Conservation (phyloP, 139 green algal species). For the Auxenochlorella pyrenoidosa region DNA sequence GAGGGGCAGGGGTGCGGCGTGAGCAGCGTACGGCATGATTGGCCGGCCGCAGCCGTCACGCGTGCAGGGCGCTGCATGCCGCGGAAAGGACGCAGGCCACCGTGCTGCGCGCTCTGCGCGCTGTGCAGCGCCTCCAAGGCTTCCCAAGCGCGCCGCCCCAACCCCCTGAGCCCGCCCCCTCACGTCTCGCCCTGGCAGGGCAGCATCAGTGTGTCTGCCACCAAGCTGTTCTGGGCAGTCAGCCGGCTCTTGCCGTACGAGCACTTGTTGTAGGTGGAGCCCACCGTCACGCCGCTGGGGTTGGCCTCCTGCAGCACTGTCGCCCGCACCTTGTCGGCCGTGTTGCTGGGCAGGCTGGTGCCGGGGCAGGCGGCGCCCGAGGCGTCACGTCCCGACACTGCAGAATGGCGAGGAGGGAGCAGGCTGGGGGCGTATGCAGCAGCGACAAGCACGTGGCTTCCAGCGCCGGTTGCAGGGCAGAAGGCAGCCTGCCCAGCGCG, state of each 20-base stretch:
- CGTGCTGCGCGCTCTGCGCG: not conserved
- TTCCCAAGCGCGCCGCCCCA: too few relatives aligned
- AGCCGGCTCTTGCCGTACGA: conserved; percentile 31
- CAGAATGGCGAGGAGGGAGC: not conserved
- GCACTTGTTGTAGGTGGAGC: conserved; percentile 16
- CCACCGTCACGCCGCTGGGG: conserved; percentile 5
- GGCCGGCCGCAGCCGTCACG: too few relatives aligned
- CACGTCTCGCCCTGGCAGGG: conserved; percentile 23
- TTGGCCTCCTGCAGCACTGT: conserved; percentile 19
- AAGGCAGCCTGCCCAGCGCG: too few relatives aligned
- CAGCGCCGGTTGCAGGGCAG: too few relatives aligned
- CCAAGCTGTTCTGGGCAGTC: not conserved
- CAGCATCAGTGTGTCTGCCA: not conserved
- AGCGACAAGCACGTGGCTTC: too few relatives aligned
- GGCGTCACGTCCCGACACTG: not conserved
- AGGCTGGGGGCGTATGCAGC: too few relatives aligned
- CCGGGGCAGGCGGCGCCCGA: not conserved
- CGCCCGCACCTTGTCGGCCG: not conserved
- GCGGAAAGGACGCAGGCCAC: not conserved
- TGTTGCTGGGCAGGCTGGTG: not conserved
- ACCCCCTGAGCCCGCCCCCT: not conserved
- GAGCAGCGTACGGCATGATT: too few relatives aligned
- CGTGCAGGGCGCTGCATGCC: not conserved
- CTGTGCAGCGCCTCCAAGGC: too few relatives aligned
- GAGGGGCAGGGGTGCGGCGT: not conserved